Evolutionary conservation across 495 filamentous ascomycete genomes (phyloP).

Genomic region (Penicillium maclennaniae): DNA sequence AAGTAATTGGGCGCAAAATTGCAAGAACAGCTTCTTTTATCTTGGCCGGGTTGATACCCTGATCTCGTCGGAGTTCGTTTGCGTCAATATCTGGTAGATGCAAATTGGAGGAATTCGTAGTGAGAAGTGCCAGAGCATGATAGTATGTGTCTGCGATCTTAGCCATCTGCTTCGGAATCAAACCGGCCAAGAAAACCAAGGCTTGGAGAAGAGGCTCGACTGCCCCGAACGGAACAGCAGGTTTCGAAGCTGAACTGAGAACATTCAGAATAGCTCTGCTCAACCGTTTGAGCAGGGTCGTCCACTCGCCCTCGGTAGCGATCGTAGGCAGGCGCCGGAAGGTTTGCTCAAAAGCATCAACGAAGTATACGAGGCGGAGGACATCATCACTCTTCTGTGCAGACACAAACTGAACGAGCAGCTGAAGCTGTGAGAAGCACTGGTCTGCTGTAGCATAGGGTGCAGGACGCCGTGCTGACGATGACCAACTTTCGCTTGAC

Average conservation of each 20-base stretch:
- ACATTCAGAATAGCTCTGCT: constrained; percentile 43
- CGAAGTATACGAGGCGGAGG: constrained; percentile 43
- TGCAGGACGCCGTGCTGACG: constrained; percentile 17
- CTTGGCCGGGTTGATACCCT: constrained; percentile 5
- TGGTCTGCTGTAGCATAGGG: constrained; percentile 49
- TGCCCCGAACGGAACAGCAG: constrained; percentile 17
- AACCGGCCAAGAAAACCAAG: constrained; percentile 34
- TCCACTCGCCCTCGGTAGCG: constrained; percentile 46
- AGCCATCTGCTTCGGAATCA: constrained; percentile 50
- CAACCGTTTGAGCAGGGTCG: constrained; percentile 43
- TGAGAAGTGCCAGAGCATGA: constrained; percentile 39
- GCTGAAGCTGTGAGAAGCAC: constrained; percentile 43
- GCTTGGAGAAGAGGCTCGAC: constrained; percentile 37
- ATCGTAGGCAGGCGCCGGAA: constrained; percentile 35
- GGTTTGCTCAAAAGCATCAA: constrained; percentile 39
- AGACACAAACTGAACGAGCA: constrained; percentile 49
- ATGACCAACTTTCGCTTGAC: background rate
- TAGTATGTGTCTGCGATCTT: constrained; percentile 41
- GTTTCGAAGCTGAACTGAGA: constrained; percentile 29
- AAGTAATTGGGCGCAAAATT: constrained; percentile 46
- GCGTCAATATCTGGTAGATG: background rate
- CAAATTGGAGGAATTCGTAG: constrained; percentile 26
- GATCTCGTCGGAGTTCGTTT: background rate
- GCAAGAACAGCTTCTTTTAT: constrained; percentile 40
- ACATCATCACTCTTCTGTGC: constrained; percentile 34